Conservation (phyloP, 495 filamentous ascomycete species). For the Penicillium canariense region DNA sequence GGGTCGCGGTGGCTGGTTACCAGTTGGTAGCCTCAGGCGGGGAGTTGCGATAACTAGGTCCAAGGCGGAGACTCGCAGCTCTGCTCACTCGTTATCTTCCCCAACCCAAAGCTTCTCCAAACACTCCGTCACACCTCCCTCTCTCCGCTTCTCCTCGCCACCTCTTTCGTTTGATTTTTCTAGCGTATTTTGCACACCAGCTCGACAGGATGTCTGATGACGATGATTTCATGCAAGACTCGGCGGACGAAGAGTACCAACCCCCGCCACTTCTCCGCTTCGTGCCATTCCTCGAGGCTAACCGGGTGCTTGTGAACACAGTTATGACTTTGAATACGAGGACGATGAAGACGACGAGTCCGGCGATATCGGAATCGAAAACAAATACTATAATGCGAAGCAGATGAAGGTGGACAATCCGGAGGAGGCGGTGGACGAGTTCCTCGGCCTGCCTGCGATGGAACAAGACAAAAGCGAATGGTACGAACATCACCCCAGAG, state of each 20-base stretch:
- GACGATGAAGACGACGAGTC: slow-evolving; percentile 85
- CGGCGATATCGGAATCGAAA: slow-evolving; percentile 92
- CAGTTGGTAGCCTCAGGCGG: slow-evolving; percentile 3
- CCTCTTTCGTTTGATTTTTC: neutral
- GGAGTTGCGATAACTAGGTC: slow-evolving; percentile 1
- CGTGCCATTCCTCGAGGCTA: slow-evolving; percentile 8
- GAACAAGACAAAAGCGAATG: slow-evolving; percentile 94
- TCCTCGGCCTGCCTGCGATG: slow-evolving; percentile 77
- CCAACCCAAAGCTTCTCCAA: slow-evolving; percentile 11
- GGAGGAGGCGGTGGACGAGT: slow-evolving; percentile 87
- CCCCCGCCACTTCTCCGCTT: slow-evolving; percentile 7
- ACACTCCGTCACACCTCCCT: slow-evolving; percentile 6
- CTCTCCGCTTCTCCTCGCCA: neutral
- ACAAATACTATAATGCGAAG: slow-evolving; percentile 99
- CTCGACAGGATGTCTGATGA: slow-evolving; percentile 78
- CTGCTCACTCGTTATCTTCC: slow-evolving; percentile 20
- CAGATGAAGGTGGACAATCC: slow-evolving; percentile 87
- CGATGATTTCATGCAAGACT: slow-evolving; percentile 98
- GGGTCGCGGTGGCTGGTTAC: no score
- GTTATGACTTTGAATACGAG: slow-evolving; percentile 96
- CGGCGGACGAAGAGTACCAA: slow-evolving; percentile 74
- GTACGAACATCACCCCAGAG: slow-evolving; percentile 38
- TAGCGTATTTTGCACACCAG: neutral
- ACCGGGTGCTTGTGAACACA: slow-evolving; percentile 30
- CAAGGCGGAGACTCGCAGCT: slow-evolving; percentile 18